Base-by-base conservation (phyloP, 2,329 filamentous ascomycete genomes). In the Aspergillus carbonarius region DNA sequence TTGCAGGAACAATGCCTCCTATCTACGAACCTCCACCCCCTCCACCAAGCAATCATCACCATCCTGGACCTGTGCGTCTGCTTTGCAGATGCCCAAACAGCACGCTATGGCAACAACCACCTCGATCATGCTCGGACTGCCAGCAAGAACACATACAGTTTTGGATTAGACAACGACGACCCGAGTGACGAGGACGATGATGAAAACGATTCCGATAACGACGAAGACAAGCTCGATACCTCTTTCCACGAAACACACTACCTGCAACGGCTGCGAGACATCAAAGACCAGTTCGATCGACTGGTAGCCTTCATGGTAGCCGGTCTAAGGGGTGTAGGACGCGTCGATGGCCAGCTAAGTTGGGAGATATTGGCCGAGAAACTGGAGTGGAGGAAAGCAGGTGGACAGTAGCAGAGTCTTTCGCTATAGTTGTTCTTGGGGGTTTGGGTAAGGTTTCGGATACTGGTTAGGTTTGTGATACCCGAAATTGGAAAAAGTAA, bases 361-460 rank as follows among this genome's bases (percentile, higher is more conserved):
- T 93, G 92, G 89, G 91, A 95, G 74, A 85, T 89, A 60, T 72
- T 96, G 60, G 91, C 90, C 0, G 91, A 96, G 73, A 90, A 89
- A 79, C 74, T 96, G 46, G 89, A 93, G 52, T 78, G 75, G 75
- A 71, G 73, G 53, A 68, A 68, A 51, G 62, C 59, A 49, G 56
- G 57, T 32, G 46, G 23, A 15, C 23, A 27, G 18, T 20, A 32
- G 25, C 44, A 32, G 44, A 17, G 7, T 17, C 44, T 48, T 48
- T 8, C 5, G 20, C 44, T 20, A 10, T n/a, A 17, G 12, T 18
- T 48, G 4, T 48, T 48, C 13, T 48, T 32, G 10, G 6, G 5
- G 5, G 18, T 30, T 30, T 15, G 25, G 2, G 13, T 10, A 4
- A 10, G 39, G 12, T 4, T 42, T 48, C 17, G 10, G 27, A 30